Evolutionary conservation across 257 asterid genomes (phyloP), one percentile per base, ranked within the genome.

Genomic region (Linaria vulgaris): DNA sequence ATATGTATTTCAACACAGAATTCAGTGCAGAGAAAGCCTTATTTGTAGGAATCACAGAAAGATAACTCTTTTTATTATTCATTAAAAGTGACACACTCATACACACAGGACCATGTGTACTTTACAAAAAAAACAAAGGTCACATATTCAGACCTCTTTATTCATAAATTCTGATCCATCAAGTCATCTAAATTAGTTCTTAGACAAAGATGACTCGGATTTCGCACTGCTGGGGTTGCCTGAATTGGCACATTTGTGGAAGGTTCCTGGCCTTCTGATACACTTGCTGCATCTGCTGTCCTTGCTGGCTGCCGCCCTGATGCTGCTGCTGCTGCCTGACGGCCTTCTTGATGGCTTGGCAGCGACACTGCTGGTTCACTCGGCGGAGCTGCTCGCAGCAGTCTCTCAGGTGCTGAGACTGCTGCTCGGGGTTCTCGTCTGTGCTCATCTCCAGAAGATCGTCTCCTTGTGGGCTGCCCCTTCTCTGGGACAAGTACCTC

Each of bases 361-460:
- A 82, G 0, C 72, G 50, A 76, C 88, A 82, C 5, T 60, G 44
- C 15, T 68, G 66, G 25, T 55, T 56, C 59, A 82, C 51, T 9
- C 64, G 54, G 46, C 24, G 48, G 6, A 82, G 48, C 59, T 62
- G 60, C 55, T 54, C 30, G 73, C 87, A 81, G 59, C 87, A 78
- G 11, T 69, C 41, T 12, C 19, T 34, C 48, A 63, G 31, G 17
- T 16, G 20, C 34, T 69, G 21, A 11, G 62, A 31, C 38, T 49
- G 56, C 57, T 45, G 54, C 4, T 60, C 43, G 41, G 34, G 13
- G 9, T 51, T 43, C 3, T 2, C 6, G 11, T 34, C 59, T 0
- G 31, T 34, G 21, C n/a, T 53, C 71, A 21, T 20, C n/a, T 54
- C 68, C 24, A 64, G 13, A 0, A 25, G 37, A 72, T 52, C 70